Evolutionary conservation across 768 basidiomycete species (phyloP), one percentile per base, ranked within the genome.

Genomic region (Nidularia sp.): DNA sequence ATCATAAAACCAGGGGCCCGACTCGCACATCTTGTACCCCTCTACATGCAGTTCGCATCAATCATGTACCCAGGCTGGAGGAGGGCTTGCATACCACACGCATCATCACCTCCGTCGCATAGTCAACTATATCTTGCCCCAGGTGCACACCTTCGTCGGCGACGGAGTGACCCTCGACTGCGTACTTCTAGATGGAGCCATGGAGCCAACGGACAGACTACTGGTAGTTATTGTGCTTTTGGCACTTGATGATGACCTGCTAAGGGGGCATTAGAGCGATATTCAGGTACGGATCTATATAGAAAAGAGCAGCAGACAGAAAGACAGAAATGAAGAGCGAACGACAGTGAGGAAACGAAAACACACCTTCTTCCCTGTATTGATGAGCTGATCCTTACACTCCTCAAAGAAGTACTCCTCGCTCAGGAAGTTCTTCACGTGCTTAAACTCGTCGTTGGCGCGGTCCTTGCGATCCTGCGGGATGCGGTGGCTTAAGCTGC

Each of bases 371-470:
- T 97, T 98, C 4, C 84, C 78, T 9, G 96, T 82, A 75, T 87
- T 96, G 62, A 98, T 89, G 68, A 93, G 97, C 62, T 92, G 92
- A 50, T 95, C 92, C 18, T 91, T 80, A 18, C 96, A 76, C 68
- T 94, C 94, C 59, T 88, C 76, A 0, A 94, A 94, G 77, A 97
- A 94, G 59, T 86, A 88, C 36, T 95, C 90, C 47, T 94, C 90
- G 10, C 71, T 69, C 49, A 97, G 58, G 66, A 90, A 88, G 34
- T 85, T 75, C 62, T 81, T 83, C 18, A 81, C 77, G 10, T 78
- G 76, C 44, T 88, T 78, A 42, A 75, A 47, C 9, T 84, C 73
- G 5, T 86, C 80, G 34, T 74, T 66, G 0, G 73, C 78, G 8
- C 62, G 69, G 7, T 85, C 81, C 54, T 84, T 85, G 55, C 89